Base-by-base conservation (phyloP, 2,329 filamentous ascomycete species). In the Leptographium procerum region DNA sequence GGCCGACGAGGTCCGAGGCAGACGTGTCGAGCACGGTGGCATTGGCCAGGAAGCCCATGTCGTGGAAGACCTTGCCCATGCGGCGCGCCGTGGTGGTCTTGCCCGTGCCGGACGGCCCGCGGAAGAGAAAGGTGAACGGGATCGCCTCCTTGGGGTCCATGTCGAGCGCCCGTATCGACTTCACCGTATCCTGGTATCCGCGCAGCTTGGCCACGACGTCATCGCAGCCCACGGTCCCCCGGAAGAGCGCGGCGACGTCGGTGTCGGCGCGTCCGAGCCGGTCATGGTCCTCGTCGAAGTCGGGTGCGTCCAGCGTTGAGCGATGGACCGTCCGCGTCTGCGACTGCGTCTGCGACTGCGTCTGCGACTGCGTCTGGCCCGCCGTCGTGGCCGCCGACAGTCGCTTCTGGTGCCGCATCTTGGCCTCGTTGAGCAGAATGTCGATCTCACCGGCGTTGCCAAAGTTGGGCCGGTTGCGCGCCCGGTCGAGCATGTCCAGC, bases 361-460 rank as follows among this genome's bases (percentile, higher is more conserved):
- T 36, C 14, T 48, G 16, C 28, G 4, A n/a, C 24, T 29, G 2
- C 16, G 48, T 36, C 4, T 62, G 51, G 0, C 66, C 64, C 0
- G 63, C 61, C 16, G 48, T 36, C 4, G 62, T 50, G 0, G 66
- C 64, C 0, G 63, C 61, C 0, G 65, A 62, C 7, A 67, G n/a
- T 1, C 70, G 63, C 11, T 60, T 61, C 57, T 73, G 69, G 36
- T 73, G 68, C 0, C 66, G 64, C 3, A 61, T 60, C 61, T 87
- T 87, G 1, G 85, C 80, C 1, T 68, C 67, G 54, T 81, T 75
- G 0, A 89, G 72, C 0, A 89, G 66, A n/a, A 80, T 87, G 52
- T 92, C 86, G 22, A 94, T 80, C 61, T 89, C 87, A 0, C 86
- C 82, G 0, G 82, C 87, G 64, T 92, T 91, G 1, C 88, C 83